Conservation (phyloP, 331 rosid genomes). For the Malus hybrid region DNA sequence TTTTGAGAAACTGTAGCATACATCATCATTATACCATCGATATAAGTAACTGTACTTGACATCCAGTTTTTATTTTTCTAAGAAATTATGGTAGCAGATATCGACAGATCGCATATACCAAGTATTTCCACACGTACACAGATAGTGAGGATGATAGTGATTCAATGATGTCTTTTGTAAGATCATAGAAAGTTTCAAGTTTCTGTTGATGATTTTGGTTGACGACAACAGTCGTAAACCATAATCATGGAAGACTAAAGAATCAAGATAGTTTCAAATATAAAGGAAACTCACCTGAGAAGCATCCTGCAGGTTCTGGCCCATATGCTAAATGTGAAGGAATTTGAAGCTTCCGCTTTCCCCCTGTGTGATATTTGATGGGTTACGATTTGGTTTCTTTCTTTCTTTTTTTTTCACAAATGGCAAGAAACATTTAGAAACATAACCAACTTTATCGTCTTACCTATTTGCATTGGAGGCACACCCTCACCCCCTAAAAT, state of each 20-base stretch:
- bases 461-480: conserved; percentile 94
- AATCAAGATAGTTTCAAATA: neutral
- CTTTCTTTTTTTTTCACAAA: neutral
- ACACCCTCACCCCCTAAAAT: conserved; percentile 92
- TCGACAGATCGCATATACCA: neutral
- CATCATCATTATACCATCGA: neutral
- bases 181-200: neutral
- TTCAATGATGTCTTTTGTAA: neutral
- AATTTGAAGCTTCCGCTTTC: conserved; percentile 74
- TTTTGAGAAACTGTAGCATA: too few species aligned
- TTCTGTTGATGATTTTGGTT: neutral
- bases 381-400: neutral
- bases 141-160: neutral
- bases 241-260: neutral
- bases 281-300: conserved; percentile 54
- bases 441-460: conserved; percentile 3
- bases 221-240: neutral
- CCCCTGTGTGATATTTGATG: conserved; percentile 43
- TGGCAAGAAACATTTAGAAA: conserved; percentile 1
- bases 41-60: neutral
- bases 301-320: conserved; percentile 98
- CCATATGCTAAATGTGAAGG: conserved; percentile 94
- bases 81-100: neutral
- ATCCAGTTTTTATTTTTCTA: neutral
- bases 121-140: neutral